These are phyloP conservation scores for Fraxinus americana DNA, from an alignment of 257 asterid species.

Conservation along the genomic window DNA sequence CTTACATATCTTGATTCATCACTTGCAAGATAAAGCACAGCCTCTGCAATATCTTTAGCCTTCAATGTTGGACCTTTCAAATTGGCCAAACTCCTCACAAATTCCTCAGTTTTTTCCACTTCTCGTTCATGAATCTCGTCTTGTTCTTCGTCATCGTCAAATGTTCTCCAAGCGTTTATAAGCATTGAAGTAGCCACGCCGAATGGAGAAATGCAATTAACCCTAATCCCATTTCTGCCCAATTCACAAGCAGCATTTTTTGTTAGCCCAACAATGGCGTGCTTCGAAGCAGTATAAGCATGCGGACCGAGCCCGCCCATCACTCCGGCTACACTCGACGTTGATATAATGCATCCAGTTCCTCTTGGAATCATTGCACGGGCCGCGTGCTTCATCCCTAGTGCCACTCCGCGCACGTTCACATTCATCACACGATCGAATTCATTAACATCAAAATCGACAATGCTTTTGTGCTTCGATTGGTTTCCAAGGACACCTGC, in stretches of 20 bases:
- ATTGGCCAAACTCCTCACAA: slow-evolving; percentile 62
- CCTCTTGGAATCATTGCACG: slow-evolving; percentile 63
- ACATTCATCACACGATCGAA: slow-evolving; percentile 67
- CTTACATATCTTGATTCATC: slow-evolving; percentile 65
- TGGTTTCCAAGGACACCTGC: slow-evolving; percentile 82
- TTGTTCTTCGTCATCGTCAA: slow-evolving; percentile 20
- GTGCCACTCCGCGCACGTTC: slow-evolving; percentile 67
- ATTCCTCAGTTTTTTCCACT: slow-evolving; percentile 69
- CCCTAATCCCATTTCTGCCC: slow-evolving; percentile 73
- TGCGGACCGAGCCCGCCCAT: slow-evolving; percentile 81
- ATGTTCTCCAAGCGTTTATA: slow-evolving; percentile 65
- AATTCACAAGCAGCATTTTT: slow-evolving; percentile 80
- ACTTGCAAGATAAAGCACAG: slow-evolving; percentile 57
- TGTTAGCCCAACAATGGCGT: slow-evolving; percentile 74
- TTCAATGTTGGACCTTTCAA: slow-evolving; percentile 53
- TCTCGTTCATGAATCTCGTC: slow-evolving; percentile 36
- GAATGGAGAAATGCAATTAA: slow-evolving; percentile 83
- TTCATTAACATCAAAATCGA: slow-evolving; percentile 63
- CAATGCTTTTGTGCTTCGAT: slow-evolving; percentile 65
- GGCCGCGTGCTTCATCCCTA: slow-evolving; percentile 87
- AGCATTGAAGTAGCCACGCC: slow-evolving; percentile 93
- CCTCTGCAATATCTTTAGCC: slow-evolving; percentile 55
- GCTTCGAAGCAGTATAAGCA: slow-evolving; percentile 84
- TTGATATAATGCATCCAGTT: slow-evolving; percentile 67
- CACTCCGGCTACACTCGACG: slow-evolving; percentile 75